phyloP scores from a whole-genome alignment of 495 filamentous ascomycete species.

The Lepraria neglecta region DNA sequence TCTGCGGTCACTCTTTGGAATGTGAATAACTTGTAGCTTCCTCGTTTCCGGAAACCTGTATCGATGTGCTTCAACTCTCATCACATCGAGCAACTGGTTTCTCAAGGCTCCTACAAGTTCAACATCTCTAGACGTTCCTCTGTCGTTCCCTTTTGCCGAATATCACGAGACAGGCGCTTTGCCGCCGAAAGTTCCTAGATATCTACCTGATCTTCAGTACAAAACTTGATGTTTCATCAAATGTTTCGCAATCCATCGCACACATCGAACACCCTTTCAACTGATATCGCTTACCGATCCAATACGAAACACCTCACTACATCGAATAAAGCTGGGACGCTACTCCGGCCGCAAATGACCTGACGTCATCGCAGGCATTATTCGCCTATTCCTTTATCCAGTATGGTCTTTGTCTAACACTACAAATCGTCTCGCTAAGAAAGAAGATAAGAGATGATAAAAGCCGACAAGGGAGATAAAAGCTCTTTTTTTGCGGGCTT shows the following conservation, averaged over 20 bases:
- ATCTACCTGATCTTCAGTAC: background rate
- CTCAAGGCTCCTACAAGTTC: too few species aligned
- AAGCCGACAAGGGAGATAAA: background rate
- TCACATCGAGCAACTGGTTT: too few species aligned
- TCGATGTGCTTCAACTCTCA: too few species aligned
- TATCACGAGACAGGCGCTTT: slow-evolving; percentile 1
- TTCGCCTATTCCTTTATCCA: background rate
- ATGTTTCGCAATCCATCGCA: background rate
- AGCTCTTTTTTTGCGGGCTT: background rate
- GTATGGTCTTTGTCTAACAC: background rate
- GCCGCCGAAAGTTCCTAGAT: background rate
- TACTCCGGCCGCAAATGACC: background rate
- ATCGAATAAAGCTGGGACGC: slow-evolving; percentile 1
- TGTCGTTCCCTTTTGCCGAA: too few species aligned
- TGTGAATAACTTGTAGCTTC: too few species aligned
- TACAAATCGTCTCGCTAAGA: background rate
- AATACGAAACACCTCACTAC: background rate
- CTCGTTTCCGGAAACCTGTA: too few species aligned
- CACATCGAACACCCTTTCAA: background rate
- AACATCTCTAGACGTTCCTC: too few species aligned
- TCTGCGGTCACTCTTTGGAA: too few species aligned
- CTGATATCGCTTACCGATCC: slow-evolving; percentile 1
- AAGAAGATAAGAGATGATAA: too few species aligned
- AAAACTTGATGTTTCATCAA: background rate
- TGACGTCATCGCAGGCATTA: background rate